A percentile compares a stretch with the other conserved stretches of the same genome.
Conservation (phyloP, 2,329 filamentous ascomycete genomes). For the Hymenoscyphus occultus region DNA sequence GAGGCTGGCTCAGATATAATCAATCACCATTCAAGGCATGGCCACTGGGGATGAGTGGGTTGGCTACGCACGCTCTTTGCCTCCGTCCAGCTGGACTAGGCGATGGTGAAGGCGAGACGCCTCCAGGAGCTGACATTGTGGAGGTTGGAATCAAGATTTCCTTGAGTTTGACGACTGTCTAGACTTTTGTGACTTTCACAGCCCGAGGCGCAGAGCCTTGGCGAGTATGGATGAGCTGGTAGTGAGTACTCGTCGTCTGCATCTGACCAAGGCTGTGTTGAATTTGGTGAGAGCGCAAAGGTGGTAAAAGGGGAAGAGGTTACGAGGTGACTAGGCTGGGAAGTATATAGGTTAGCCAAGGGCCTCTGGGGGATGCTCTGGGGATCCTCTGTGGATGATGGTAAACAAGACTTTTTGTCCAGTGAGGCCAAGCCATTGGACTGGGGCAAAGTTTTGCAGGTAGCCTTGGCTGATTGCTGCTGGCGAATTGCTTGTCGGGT, state of each 20-base stretch:
- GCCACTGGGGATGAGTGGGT: not conserved
- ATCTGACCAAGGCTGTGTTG: slow-evolving; percentile 30
- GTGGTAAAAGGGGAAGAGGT: slow-evolving; percentile 3
- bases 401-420: not conserved
- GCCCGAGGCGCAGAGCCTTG: slow-evolving; percentile 33
- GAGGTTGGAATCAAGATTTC: slow-evolving; percentile 10
- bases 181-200: slow-evolving; percentile 26
- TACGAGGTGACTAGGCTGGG: slow-evolving; percentile 14
- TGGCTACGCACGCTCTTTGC: slow-evolving; percentile 36
- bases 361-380: slow-evolving; percentile 2
- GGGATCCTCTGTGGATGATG: slow-evolving; percentile 5
- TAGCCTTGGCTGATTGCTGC: slow-evolving; percentile 19
- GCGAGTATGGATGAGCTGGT: slow-evolving; percentile 21
- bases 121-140: slow-evolving; percentile 29
- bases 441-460: slow-evolving; percentile 15
- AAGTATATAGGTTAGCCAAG: slow-evolving; percentile 30
- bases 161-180: slow-evolving; percentile 17
- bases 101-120: slow-evolving; percentile 23
- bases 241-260: slow-evolving; percentile 22
- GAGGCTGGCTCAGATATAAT: slow-evolving; percentile 13
- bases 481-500: too few relatives aligned
- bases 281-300: slow-evolving; percentile 14
- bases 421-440: slow-evolving; percentile 18
- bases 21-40: slow-evolving; percentile 1
- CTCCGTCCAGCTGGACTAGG: slow-evolving; percentile 31